These are phyloP conservation scores for Erythrobasidium hasegawianum DNA, from an alignment of 1,284 basidiomycete genomes.

Conservation along the genomic window DNA sequence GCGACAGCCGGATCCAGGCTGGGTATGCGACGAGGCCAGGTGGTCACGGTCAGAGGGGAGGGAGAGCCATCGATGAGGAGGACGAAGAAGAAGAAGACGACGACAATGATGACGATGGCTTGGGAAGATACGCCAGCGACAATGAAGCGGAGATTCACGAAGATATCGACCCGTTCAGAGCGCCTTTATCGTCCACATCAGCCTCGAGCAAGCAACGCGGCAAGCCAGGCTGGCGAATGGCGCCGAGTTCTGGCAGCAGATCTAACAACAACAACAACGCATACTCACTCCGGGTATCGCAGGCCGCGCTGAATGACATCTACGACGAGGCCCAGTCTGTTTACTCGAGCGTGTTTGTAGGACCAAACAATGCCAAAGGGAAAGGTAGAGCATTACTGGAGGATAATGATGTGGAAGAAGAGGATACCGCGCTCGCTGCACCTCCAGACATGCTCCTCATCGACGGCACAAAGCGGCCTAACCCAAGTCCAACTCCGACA, in stretches of 20 bases:
- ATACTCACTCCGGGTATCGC: conserved; percentile 6
- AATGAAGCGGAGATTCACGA: not conserved
- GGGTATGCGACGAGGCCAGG: too few relatives aligned
- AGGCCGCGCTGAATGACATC: conserved; percentile 22
- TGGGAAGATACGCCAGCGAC: conserved; percentile 16
- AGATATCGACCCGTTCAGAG: conserved; percentile 15
- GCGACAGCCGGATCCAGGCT: not conserved
- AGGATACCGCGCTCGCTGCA: not conserved
- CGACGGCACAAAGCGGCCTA: not conserved
- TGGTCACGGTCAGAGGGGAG: not conserved
- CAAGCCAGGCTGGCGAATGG: not conserved
- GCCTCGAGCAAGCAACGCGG: not conserved
- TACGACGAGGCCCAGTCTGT: conserved; percentile 31
- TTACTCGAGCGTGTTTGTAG: conserved; percentile 29
- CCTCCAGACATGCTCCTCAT: not conserved
- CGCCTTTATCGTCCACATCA: not conserved
- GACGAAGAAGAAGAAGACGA: not conserved
- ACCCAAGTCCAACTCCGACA: not conserved
- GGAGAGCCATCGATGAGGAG: not conserved
- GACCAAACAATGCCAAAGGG: conserved; percentile 24
- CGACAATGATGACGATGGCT: conserved; percentile 15
- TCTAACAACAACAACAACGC: conserved; percentile 1
- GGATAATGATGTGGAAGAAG: not conserved
- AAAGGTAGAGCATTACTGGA: conserved; percentile 5
- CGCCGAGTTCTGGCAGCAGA: not conserved